Conservation (phyloP, 1,139 yeast genomes). For the Hansenula lynferdii region DNA sequence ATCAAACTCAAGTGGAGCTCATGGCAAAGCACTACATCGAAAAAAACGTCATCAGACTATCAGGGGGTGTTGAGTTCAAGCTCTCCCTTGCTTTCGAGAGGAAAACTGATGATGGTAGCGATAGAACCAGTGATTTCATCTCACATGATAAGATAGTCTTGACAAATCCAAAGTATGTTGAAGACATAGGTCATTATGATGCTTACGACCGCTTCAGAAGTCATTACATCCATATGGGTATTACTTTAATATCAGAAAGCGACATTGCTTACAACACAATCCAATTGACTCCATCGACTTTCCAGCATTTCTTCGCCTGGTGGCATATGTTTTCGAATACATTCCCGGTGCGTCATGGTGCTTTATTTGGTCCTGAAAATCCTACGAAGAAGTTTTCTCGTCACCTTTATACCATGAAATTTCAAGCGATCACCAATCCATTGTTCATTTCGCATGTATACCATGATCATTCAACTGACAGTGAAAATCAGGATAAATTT, state of each 20-base stretch:
- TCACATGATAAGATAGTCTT: conserved; percentile 72
- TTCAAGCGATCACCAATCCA: conserved; percentile 70
- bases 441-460: conserved; percentile 69
- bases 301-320: conserved; percentile 74
- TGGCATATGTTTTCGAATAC: conserved; percentile 76
- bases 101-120: conserved; percentile 25
- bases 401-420: conserved; percentile 76
- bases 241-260: conserved; percentile 52
- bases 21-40: conserved; percentile 31
- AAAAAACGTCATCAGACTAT: conserved; percentile 50
- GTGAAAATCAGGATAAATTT: conserved; percentile 40
- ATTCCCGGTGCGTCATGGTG: conserved; percentile 72
- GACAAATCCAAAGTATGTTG: conserved; percentile 57
- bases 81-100: conserved; percentile 60
- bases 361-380: conserved; percentile 46
- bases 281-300: conserved; percentile 68
- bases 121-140: conserved; percentile 46
- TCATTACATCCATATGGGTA: conserved; percentile 72
- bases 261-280: conserved; percentile 56
- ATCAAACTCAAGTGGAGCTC: conserved; percentile 14
- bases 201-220: conserved; percentile 79
- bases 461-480: conserved; percentile 46
- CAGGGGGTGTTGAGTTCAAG: conserved; percentile 56
- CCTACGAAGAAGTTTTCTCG: conserved; percentile 63
- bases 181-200: conserved; percentile 48